phyloP scores from a whole-genome alignment of 495 filamentous ascomycete species.

The Evansstolkia leycettana region DNA sequence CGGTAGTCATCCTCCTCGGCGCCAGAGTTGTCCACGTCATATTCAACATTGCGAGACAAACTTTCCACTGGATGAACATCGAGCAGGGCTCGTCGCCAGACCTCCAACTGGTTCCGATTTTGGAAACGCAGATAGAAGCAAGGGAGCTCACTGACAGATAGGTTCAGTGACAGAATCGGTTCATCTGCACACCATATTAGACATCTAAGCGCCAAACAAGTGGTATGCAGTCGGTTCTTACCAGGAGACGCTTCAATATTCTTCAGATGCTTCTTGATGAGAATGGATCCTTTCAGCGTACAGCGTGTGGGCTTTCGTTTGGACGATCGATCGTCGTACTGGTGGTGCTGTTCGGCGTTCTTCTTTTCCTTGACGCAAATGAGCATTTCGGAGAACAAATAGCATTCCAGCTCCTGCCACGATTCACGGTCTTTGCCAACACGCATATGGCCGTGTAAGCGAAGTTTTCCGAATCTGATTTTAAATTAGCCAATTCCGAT shows the following conservation, averaged over 20 bases:
- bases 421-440: constrained; percentile 95
- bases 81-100: constrained; percentile 80
- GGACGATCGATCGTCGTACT: constrained; percentile 39
- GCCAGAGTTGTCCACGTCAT: constrained; percentile 67
- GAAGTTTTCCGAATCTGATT: constrained; percentile 79
- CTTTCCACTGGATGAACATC: constrained; percentile 62
- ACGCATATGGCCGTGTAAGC: constrained; percentile 78
- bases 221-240: constrained; percentile 17
- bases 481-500: not conserved
- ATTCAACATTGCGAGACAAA: constrained; percentile 52
- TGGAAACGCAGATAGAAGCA: constrained; percentile 92
- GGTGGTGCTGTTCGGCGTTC: constrained; percentile 40
- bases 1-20: constrained; percentile 89
- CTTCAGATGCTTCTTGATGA: constrained; percentile 97
- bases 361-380: constrained; percentile 99
- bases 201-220: constrained; percentile 1
- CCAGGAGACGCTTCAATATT: constrained; percentile 60
- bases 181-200: constrained; percentile 42
- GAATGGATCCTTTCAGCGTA: constrained; percentile 92
- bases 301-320: constrained; percentile 58
- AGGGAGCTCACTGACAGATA: constrained; percentile 90
- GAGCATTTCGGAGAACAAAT: constrained; percentile 96
- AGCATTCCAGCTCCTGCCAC: constrained; percentile 98
- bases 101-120: constrained; percentile 71
- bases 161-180: constrained; percentile 74